Percentiles rank a stretch among this genome's conserved stretches.
These are phyloP conservation scores for Prunella vulgaris DNA, from an alignment of 257 asterid genomes.

Conservation along the genomic window DNA sequence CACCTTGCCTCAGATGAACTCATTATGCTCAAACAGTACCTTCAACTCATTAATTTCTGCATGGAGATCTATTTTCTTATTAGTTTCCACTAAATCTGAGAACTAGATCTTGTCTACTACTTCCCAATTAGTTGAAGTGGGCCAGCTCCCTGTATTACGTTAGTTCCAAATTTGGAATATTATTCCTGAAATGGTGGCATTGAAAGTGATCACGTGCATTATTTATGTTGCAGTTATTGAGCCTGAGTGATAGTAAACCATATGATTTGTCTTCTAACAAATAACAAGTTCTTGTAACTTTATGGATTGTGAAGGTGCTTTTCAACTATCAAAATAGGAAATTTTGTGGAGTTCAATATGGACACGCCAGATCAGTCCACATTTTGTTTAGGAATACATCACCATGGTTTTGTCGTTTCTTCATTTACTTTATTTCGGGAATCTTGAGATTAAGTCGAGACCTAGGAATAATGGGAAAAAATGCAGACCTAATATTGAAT, in stretches of 20 bases:
- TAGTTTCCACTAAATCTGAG: not conserved
- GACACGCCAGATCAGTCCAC: too few relatives aligned
- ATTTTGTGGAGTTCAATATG: not conserved
- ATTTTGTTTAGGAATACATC: not conserved
- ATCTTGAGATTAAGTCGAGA: not conserved
- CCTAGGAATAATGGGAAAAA: not conserved
- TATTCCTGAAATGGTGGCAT: not conserved
- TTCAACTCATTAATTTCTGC: not conserved
- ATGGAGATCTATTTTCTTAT: not conserved
- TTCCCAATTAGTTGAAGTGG: slow-evolving; percentile 7
- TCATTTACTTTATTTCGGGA: not conserved
- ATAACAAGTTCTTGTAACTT: not conserved
- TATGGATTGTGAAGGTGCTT: not conserved
- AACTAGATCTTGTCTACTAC: not conserved
- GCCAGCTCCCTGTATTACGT: not conserved
- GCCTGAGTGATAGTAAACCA: not conserved
- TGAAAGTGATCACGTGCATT: not conserved
- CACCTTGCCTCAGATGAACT: not conserved
- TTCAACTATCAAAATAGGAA: not conserved
- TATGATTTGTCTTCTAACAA: not conserved
- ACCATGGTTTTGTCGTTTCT: not conserved
- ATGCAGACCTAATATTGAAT: not conserved
- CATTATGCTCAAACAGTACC: not conserved
- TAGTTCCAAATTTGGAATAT: not conserved
- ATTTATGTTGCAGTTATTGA: slow-evolving; percentile 8